Base-by-base conservation (phyloP, 768 basidiomycete genomes). In the Tephrocybe sp. region DNA sequence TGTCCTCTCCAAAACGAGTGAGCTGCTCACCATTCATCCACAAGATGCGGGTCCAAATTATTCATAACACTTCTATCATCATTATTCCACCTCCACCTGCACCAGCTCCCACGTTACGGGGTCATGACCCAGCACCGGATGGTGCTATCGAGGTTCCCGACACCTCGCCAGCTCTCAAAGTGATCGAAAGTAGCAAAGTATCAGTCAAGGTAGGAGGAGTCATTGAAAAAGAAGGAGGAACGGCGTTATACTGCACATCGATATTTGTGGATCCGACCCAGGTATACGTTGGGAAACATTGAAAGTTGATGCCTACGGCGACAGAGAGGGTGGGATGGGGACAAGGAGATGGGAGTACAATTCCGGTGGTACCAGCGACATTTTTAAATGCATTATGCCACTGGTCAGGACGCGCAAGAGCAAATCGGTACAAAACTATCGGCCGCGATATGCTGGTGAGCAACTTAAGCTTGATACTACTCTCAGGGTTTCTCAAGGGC, bases 21-120 rank as follows among this genome's bases (percentile, higher is more conserved):
- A n/a, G n/a, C n/a, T n/a, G n/a, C n/a, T n/a, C n/a, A 86, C 92
- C 93, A 97, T 46, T 77, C 72, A 59, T 90, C 88, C 9, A 97
- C 82, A 52, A 79, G 59, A 7, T 74, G 73, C 0, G 83, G 70
- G 13, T 72, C 69, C 54, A 91, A 55, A 53, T 76, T 70, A 52
- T 72, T 79, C 73, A 98, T 78, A 2, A 85, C 86, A 50, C 91
- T 94, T 44, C 95, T 73, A 64, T 98, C 94, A 56, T 94, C 88
- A 53, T 92, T 94, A 61, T 97, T 98, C 91, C 94, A 98, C 45
- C 94, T 69, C n/a, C 27, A 97, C 85, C 52, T 91, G 86, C 3
- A 73, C 66, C 0, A 97, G 73, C 52, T 85, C 79, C 2, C 79
- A 82, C 11, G 74, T 79, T 7, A 64, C 45, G 2, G 66, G 57